Evolutionary conservation across 257 asterid genomes (phyloP), one percentile per base, ranked within the genome.

Genomic region (Galeopsis tetrahit): DNA sequence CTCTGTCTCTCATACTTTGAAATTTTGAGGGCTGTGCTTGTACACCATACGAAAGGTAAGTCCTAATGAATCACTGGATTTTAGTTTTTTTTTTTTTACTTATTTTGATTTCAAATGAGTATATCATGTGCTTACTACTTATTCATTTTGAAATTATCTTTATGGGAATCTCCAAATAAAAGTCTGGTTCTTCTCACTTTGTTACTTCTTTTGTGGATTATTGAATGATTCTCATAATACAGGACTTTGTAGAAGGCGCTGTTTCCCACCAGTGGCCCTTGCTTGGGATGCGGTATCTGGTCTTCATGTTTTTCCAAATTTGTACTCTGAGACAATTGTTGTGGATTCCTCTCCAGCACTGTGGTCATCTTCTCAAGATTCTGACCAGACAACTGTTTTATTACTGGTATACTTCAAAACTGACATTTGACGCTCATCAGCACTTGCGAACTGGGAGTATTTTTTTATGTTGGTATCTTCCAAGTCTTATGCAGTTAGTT

Each of bases 231-330:
- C 71, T 68, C 42, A 70, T 71, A 66, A 63, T 85, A 87, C 84
- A 95, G 99, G 86, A 73, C 86, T 95, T 66, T 95, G 99, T 77
- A 86, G 77, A 84, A 90, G 89, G 72, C 95, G 97, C 56, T 94
- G 99, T 82, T 94, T 94, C 80, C 99, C 99, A 48, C 98, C 99
- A 51, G 96, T 90, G 69, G 98, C 96, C 67, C 88, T 95, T 79
- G 97, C 95, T 82, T 95, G 98, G 98, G 99, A 95, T 83, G 78
- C 80, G 46, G 86, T 89, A 73, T 92, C 99, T 66, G 98, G 99
- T 79, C 89, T 95, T 68, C 97, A 90, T 59, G 84, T 95, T 53
- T 92, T 84, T 77, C 99, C 99, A 70, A 95, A 95, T 83, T 77
- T 92, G 82, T 74, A 82, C 82, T 87, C 94, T 60, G 89, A 90